Evolutionary conservation across 805 yeast species (phyloP).

Genomic region (Monosporozyma unispora): DNA sequence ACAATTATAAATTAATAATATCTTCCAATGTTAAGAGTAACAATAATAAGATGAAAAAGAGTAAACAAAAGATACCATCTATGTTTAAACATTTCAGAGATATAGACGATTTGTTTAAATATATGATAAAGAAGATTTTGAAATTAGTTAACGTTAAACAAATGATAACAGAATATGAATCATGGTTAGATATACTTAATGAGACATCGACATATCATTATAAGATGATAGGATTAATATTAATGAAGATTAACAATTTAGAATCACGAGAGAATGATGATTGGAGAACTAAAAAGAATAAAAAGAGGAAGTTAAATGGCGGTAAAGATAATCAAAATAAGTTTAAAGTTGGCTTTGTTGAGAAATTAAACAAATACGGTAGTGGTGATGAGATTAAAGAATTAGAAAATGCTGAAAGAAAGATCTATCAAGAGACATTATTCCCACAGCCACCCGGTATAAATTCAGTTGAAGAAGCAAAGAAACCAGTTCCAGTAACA

Average conservation of each 20-base stretch:
- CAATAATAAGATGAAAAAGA: not conserved
- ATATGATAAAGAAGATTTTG: constrained; percentile 8
- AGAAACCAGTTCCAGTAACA: not conserved
- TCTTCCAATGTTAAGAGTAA: no score
- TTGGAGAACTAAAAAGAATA: constrained; percentile 18
- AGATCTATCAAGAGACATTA: not conserved
- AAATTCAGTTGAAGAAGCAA: not conserved
- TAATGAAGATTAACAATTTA: not conserved
- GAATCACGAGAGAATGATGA: constrained; percentile 3
- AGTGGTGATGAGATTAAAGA: not conserved
- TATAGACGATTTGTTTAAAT: not conserved
- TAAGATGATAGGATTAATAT: not conserved
- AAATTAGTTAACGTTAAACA: constrained; percentile 9
- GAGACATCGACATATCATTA: constrained; percentile 6
- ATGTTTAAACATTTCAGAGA: not conserved
- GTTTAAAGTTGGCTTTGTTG: not conserved
- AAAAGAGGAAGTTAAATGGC: constrained; percentile 11
- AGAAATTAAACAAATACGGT: not conserved
- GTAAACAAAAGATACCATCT: not conserved
- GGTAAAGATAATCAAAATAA: constrained; percentile 5
- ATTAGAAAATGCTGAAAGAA: not conserved
- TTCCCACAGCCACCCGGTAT: not conserved
- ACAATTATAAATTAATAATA: constrained; percentile 2
- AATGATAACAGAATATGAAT: constrained; percentile 10
- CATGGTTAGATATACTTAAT: constrained; percentile 11